Evolutionary conservation across 306 rosid genomes (phyloP).

Genomic region (Hippophae tibetana): DNA sequence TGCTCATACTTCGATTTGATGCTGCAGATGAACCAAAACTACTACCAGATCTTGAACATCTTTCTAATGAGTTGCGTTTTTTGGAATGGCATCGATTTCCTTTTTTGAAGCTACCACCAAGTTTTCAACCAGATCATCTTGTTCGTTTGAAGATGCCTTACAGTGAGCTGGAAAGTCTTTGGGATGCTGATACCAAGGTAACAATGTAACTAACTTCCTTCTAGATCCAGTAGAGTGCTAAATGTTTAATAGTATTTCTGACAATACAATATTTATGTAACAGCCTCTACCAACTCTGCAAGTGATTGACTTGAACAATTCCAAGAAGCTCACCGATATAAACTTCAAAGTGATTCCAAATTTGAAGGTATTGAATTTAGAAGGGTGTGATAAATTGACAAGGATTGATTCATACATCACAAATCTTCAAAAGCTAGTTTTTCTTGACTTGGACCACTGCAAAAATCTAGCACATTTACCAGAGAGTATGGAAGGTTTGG

Average conservation of each 20-base stretch:
- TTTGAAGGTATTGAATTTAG: neutral
- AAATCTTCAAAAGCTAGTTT: neutral
- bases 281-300: neutral
- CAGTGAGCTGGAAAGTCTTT: neutral
- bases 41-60: neutral
- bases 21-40: neutral
- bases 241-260: neutral
- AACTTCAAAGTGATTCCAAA: neutral
- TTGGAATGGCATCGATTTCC: constrained; percentile 9
- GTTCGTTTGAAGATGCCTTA: neutral
- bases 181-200: neutral
- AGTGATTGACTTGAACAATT: neutral
- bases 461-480: neutral
- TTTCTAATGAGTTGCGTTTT: constrained; percentile 1
- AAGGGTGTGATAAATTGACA: neutral
- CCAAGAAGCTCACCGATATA: neutral
- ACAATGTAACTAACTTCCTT: neutral
- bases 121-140: neutral
- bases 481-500: neutral
- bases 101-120: neutral
- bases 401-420: neutral
- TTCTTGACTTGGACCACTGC: neutral
- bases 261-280: neutral
- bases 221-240: neutral
- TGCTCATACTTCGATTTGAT: neutral